A percentile compares a stretch with the other conserved stretches of the same genome.
Conservation (phyloP, 2,329 filamentous ascomycete species). For the Alternaria infectoria region DNA sequence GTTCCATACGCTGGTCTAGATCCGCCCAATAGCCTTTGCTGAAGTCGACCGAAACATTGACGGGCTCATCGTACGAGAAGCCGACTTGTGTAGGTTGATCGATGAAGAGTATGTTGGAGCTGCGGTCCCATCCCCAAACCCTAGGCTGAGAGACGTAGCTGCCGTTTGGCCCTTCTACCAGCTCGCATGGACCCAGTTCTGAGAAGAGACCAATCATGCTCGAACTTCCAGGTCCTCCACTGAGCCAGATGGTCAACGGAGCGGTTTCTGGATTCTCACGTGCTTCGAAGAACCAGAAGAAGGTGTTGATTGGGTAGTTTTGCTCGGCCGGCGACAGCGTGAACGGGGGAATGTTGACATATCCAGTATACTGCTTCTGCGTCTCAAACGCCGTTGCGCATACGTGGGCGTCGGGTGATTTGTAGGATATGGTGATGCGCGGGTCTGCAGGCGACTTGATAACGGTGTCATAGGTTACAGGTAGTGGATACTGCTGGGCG, state of each 20-base stretch:
- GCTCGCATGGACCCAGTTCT: slow-evolving; percentile 60
- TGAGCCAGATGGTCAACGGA: slow-evolving; percentile 67
- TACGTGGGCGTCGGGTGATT: slow-evolving; percentile 63
- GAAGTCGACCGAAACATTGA: slow-evolving; percentile 54
- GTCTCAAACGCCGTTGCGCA: slow-evolving; percentile 69
- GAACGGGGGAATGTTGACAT: slow-evolving; percentile 66
- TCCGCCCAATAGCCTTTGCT: background rate
- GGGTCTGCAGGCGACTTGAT: slow-evolving; percentile 67
- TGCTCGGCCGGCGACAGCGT: slow-evolving; percentile 56
- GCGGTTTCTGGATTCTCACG: slow-evolving; percentile 57
- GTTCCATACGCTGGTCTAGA: slow-evolving; percentile 17
- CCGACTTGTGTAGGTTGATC: slow-evolving; percentile 73
- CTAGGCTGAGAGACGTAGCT: slow-evolving; percentile 62
- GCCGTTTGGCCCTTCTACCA: slow-evolving; percentile 51
- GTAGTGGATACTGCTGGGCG: slow-evolving; percentile 53
- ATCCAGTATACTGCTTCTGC: slow-evolving; percentile 72
- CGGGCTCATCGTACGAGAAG: slow-evolving; percentile 69
- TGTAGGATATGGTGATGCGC: slow-evolving; percentile 72
- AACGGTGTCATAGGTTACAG: slow-evolving; percentile 55
- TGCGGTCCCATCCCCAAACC: slow-evolving; percentile 70
- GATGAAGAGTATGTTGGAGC: slow-evolving; percentile 65
- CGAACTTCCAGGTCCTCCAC: slow-evolving; percentile 70
- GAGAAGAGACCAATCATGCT: slow-evolving; percentile 70
- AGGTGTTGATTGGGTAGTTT: slow-evolving; percentile 64
- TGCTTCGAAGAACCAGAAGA: slow-evolving; percentile 71